Evolutionary conservation across 495 filamentous ascomycete species (phyloP), one percentile per base, ranked within the genome.

Genomic region (Penicillium ucsense): DNA sequence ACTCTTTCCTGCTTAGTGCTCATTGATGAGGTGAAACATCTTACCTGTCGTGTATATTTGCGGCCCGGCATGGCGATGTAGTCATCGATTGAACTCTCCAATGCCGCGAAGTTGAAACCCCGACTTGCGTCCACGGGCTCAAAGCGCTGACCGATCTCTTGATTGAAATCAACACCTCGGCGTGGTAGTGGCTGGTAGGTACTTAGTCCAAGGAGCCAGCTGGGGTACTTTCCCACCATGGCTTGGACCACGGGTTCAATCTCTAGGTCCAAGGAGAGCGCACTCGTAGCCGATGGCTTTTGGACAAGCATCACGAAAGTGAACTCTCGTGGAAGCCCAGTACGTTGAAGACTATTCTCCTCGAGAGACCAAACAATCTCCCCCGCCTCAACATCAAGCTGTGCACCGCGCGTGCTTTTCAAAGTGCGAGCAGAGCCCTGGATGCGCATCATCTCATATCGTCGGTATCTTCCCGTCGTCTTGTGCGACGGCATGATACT

Each of bases 381-480:
- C 2, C 65, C 71, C 30, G 72, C 66, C 31, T 73, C 68, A 5
- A 67, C 59, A 44, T 73, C 68, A 43, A 61, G 70, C 5, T 57
- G 46, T 9, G 36, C 57, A 3, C 65, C 68, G 7, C 50, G 48
- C 4, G 62, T 52, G 41, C 63, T 70, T 31, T 62, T 62, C 35
- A 64, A 38, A 2, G 68, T 70, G 5, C 74, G 67, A 5, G 66
- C 58, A 4, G 73, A 76, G 9, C 73, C 75, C 53, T 77, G 74
- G 27, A 78, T 75, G 33, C 67, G 66, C 74, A 78, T 74, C 72
- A 76, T 76, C 48, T 73, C 68, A 47, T 71, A 75, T 11, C 75
- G 60, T 11, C 63, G 64, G 47, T 72, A 74, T 3, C 57, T 63
- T 3, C 60, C 57, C 31, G 62, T 69, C 34, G 68, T 41, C 4